Conservation (phyloP, 495 filamentous ascomycete species). For the Penicillium steckii region DNA sequence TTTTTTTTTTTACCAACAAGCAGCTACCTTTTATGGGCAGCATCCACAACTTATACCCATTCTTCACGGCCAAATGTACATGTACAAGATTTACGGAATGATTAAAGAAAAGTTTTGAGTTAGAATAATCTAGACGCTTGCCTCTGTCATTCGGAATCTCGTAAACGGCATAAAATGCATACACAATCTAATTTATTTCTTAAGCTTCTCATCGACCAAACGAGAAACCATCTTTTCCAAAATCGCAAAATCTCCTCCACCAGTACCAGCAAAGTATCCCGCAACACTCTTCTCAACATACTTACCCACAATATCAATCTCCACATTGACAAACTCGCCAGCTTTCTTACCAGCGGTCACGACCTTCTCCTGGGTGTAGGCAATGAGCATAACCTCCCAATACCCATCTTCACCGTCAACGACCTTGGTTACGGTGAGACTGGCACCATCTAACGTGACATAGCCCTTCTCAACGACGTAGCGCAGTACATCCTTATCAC, state of each 20-base stretch:
- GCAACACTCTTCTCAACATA: slow-evolving; percentile 93
- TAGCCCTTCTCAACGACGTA: slow-evolving; percentile 98
- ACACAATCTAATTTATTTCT: slow-evolving; percentile 23
- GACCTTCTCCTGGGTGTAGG: slow-evolving; percentile 94
- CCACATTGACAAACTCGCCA: slow-evolving; percentile 92
- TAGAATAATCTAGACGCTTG: slow-evolving; percentile 12
- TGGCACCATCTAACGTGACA: slow-evolving; percentile 93
- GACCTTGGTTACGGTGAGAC: slow-evolving; percentile 86
- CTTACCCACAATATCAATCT: slow-evolving; percentile 98
- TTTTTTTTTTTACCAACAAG: background rate
- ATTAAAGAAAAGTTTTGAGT: slow-evolving; percentile 14
- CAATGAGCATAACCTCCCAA: slow-evolving; percentile 98
- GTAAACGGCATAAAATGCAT: slow-evolving; percentile 12
- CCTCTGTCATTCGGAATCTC: slow-evolving; percentile 12
- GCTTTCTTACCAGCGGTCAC: slow-evolving; percentile 76
- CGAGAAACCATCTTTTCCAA: slow-evolving; percentile 82
- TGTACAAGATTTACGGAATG: slow-evolving; percentile 18
- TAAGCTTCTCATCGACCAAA: slow-evolving; percentile 72
- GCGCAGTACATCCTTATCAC: slow-evolving; percentile 61
- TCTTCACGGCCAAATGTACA: slow-evolving; percentile 14
- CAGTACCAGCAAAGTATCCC: slow-evolving; percentile 53
- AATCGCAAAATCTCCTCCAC: slow-evolving; percentile 56
- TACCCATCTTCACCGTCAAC: slow-evolving; percentile 68
- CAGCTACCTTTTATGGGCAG: background rate
- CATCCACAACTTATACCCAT: slow-evolving; percentile 21